Base-by-base conservation (phyloP, 1,284 basidiomycete genomes). In the Sanghuangporus baumii region DNA sequence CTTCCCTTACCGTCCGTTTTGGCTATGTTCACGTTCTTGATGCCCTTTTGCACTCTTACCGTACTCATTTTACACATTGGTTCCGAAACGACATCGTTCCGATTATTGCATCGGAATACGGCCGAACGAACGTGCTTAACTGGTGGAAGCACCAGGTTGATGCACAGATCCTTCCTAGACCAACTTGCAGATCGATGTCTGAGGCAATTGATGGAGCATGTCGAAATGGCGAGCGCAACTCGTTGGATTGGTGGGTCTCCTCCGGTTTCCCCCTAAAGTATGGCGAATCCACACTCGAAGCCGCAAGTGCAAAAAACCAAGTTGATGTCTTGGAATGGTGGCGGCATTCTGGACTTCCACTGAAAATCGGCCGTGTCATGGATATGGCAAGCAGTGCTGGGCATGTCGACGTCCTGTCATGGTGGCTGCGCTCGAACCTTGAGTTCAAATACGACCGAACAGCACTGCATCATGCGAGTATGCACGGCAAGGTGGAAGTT, bases 281-380 rank as follows among this genome's bases (percentile, higher is more conserved):
- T 69, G 87, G 88, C 34, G 89, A 91, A 67, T 83, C 83, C 14
- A 85, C 90, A 1, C 82, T 93, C 34, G 88, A 91, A 68, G 80
- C 84, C 65, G 90, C 90, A 6, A 89, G 87, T 61, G 80, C 87
- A 16, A 89, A 86, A 70, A 88, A 87, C 64, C 86, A 85, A 66
- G 77, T 91, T 16, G 75, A 79, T 2, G 84, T 91, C 6, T 79
- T 93, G 43, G 86, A 89, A 50, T 93, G 91, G 91, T 93, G 91
- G 91, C 84, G 85, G 46, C 70, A 71, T 38, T 74, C 73, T 8
- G 75, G 77, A 3, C 72, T 92, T 37, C 80, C 82, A 6, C 81
- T 93, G 66, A 91, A 91, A 72, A 85, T 92, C 43, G 91, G 91
- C 2, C 85, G 88, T 43, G 88, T 86, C 23, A 87, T 92, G 82